Evolutionary conservation across 345 rosid genomes (phyloP).

Genomic region (Citrus medica): DNA sequence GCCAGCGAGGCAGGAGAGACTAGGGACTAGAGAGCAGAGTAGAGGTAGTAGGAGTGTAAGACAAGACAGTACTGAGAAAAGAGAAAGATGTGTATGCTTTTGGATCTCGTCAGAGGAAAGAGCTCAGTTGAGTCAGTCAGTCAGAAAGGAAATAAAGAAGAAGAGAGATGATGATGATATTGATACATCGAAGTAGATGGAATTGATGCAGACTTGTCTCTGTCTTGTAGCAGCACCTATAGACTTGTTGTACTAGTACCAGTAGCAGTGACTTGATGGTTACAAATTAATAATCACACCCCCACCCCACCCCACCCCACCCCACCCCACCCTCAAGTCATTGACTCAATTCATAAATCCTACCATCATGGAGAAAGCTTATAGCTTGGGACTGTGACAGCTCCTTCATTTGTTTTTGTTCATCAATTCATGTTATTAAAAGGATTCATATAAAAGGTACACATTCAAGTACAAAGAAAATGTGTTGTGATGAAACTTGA

Average conservation of each 20-base stretch:
- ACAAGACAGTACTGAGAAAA: background rate
- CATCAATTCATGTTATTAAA: background rate
- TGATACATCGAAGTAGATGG: constrained; percentile 4
- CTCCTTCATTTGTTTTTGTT: background rate
- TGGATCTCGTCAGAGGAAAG: constrained; percentile 20
- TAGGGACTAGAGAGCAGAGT: constrained; percentile 20
- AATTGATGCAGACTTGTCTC: background rate
- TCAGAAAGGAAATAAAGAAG: background rate
- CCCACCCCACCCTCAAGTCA: too few species aligned
- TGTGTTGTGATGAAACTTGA: background rate
- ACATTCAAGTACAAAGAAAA: background rate
- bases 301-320: too few species aligned
- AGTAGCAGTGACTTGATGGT: too few species aligned
- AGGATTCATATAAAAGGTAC: background rate
- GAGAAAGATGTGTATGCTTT: background rate
- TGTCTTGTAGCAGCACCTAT: background rate
- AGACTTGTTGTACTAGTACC: too few species aligned
- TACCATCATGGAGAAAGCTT: too few species aligned
- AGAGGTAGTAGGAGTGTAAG: background rate
- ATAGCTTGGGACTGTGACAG: background rate
- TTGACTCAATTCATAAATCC: too few species aligned
- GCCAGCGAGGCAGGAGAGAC: constrained; percentile 15
- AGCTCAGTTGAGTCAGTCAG: constrained; percentile 2
- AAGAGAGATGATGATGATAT: background rate
- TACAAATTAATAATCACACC: too few species aligned